phyloP scores from a whole-genome alignment of 1,139 yeast genomes.

The Lodderomyces margitis region DNA sequence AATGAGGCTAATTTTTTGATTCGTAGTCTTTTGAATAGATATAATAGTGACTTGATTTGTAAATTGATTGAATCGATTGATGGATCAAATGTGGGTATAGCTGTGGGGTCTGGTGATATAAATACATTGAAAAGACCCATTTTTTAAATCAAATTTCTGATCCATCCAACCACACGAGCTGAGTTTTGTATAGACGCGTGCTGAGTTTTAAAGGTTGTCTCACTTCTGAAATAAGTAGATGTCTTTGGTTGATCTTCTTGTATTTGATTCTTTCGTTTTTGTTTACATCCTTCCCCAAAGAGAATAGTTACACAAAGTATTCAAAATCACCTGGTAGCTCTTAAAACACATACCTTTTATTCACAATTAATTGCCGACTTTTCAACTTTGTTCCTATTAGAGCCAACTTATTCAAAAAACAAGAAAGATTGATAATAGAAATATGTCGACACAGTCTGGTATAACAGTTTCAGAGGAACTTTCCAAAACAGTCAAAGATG shows the following conservation, averaged over 20 bases:
- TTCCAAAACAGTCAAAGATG: slow-evolving; percentile 28
- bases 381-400: not conserved
- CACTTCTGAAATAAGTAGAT: too few relatives aligned
- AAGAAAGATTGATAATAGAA: too few relatives aligned
- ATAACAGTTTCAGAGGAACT: slow-evolving; percentile 53
- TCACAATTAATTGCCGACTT: not conserved
- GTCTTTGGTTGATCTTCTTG: too few relatives aligned
- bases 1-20: slow-evolving; percentile 46
- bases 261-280: not conserved
- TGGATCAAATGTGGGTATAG: slow-evolving; percentile 11
- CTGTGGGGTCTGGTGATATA: slow-evolving; percentile 3
- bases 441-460: slow-evolving; percentile 71
- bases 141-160: too few relatives aligned
- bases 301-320: not conserved
- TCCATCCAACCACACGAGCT: too few relatives aligned
- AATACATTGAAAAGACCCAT: slow-evolving; percentile 10
- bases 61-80: slow-evolving; percentile 55
- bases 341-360: too few relatives aligned
- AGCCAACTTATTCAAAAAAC: too few relatives aligned
- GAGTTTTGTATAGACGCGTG: too few relatives aligned
- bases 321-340: not conserved
- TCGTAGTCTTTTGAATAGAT: slow-evolving; percentile 53
- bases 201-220: too few relatives aligned
- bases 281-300: not conserved
- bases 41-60: slow-evolving; percentile 55